Evolutionary conservation across 2,329 filamentous ascomycete species (phyloP), one percentile per base, ranked within the genome.

Genomic region (Colletotrichum sp.): DNA sequence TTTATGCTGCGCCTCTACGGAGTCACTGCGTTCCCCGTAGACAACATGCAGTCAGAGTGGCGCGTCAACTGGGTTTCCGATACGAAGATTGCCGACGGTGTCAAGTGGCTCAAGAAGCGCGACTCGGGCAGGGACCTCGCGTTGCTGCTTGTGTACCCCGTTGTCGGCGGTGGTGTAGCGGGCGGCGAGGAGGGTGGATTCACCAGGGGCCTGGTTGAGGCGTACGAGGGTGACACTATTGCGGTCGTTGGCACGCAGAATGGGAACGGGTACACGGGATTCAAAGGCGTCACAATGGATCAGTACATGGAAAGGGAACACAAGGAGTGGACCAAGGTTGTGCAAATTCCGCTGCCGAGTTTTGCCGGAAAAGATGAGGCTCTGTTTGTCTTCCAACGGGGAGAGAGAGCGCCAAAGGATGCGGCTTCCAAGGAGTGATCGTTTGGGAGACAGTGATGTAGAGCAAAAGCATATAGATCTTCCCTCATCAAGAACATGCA

Each of bases 351-450:
- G 6, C 82, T 96, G 80, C 93, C 93, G 27, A 94, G 93, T 82
- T 95, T 95, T 83, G 91, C 93, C 4, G 94, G 92, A 32, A 95
- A 95, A 82, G 94, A 96, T 79, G 94, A 96, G 84, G 94, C 92
- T 0, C 80, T 95, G 71, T 95, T 92, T 83, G 88, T 94, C 25
- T 95, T 93, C 78, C 87, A 90, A 79, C 82, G 88, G 70, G 87
- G 87, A 19, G 80, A 85, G n/a, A 82, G 84, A 75, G 86, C 83
- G 25, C 82, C 82, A 8, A 74, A 71, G 39, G 36, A 71, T 13
- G 63, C 16, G 55, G 16, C 3, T n/a, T 13, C 32, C 25, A 36
- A 3, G 25, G 15, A 48, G n/a, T 48, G n/a, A 48, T 22, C n/a
- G 12, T n/a, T 22, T 22, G 7, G 44, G 44, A 19, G 39, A 19